phyloP scores from a whole-genome alignment of 208 protist genomes.

The Tritrichomonas musculus region DNA sequence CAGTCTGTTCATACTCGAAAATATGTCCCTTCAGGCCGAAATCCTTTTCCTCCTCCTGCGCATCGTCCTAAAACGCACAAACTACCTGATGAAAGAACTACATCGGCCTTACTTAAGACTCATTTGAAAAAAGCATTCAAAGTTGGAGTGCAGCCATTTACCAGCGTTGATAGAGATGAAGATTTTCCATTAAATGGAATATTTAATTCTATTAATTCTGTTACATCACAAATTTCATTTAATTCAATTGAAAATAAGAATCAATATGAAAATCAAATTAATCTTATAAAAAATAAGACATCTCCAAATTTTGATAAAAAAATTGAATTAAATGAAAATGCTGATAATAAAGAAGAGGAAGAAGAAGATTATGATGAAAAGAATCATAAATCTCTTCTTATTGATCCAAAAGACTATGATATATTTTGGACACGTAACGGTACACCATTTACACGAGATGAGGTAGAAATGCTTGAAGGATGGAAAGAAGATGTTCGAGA shows the following conservation, averaged over 20 bases:
- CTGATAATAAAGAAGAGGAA: too few relatives aligned
- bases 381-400: neutral
- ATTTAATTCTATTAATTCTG: neutral
- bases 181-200: neutral
- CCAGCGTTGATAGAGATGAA: neutral
- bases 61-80: neutral
- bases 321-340: too few relatives aligned
- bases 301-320: too few relatives aligned
- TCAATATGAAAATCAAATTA: too few relatives aligned
- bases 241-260: too few relatives aligned
- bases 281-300: too few relatives aligned
- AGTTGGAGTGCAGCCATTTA: neutral
- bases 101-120: neutral
- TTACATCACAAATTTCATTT: too few relatives aligned
- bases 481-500: too few relatives aligned
- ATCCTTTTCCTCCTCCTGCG: neutral
- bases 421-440: neutral
- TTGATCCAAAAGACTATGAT: neutral
- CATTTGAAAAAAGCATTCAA: neutral
- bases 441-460: neutral
- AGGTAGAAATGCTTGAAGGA: neutral
- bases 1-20: neutral
- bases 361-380: neutral
- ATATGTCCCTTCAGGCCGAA: too few relatives aligned
- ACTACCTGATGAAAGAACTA: neutral